phyloP scores from a whole-genome alignment of 1,284 basidiomycete genomes.

The Boletellus sp. region DNA sequence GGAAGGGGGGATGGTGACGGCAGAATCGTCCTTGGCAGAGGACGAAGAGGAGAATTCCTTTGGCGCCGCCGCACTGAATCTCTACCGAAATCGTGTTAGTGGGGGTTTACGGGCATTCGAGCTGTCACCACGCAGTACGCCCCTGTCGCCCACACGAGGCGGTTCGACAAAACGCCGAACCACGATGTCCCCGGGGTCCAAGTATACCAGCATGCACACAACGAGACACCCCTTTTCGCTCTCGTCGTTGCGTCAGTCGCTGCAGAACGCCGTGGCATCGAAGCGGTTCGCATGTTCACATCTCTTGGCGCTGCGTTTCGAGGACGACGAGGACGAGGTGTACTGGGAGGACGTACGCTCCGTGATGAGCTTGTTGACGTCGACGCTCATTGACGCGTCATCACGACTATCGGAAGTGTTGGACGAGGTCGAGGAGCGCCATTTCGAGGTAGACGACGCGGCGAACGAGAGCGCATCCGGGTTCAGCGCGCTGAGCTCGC shows the following conservation, averaged over 20 bases:
- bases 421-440: constrained; percentile 46
- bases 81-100: constrained; percentile 52
- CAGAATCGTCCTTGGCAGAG: constrained; percentile 18
- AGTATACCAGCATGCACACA: constrained; percentile 58
- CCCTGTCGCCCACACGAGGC: constrained; percentile 27
- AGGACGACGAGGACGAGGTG: constrained; percentile 56
- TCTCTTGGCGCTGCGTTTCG: constrained; percentile 70
- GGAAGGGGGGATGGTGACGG: constrained; percentile 26
- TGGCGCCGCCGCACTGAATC: constrained; percentile 55
- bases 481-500: constrained; percentile 11
- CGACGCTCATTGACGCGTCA: constrained; percentile 60
- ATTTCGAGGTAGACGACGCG: constrained; percentile 12
- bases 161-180: constrained; percentile 21
- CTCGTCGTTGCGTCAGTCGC: constrained; percentile 53
- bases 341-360: constrained; percentile 81
- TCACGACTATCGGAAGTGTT: constrained; percentile 58
- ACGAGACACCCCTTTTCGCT: constrained; percentile 63
- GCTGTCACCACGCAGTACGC: constrained; percentile 23
- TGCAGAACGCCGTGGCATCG: constrained; percentile 62
- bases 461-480: constrained; percentile 12
- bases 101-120: constrained; percentile 49
- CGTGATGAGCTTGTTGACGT: constrained; percentile 64
- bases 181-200: constrained; percentile 44
- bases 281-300: constrained; percentile 75
- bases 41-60: constrained; percentile 39